Evolutionary conservation across 2,329 filamentous ascomycete genomes (phyloP).

Genomic region (Trichoderma sp.): DNA sequence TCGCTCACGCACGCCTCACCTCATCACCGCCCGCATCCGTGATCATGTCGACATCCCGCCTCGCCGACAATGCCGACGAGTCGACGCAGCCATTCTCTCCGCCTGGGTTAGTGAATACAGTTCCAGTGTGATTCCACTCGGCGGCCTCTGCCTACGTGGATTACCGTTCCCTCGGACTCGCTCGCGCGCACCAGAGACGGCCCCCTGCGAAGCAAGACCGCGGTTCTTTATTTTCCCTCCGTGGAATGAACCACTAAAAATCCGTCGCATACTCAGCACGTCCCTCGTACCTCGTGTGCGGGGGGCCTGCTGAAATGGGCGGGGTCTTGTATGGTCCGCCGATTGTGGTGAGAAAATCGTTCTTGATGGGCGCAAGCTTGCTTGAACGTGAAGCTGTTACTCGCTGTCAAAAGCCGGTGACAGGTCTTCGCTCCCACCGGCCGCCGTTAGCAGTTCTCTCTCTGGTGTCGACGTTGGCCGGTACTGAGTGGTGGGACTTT

Average conservation of each 20-base stretch:
- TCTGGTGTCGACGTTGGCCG: background rate
- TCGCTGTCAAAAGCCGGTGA: background rate
- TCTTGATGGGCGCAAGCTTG: background rate
- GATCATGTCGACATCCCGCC: slow-evolving; percentile 1
- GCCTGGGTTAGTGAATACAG: slow-evolving; percentile 1
- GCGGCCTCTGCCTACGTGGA: slow-evolving; percentile 8
- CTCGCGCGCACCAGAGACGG: background rate
- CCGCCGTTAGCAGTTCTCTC: slow-evolving; percentile 13
- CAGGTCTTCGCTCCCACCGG: background rate
- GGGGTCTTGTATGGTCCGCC: slow-evolving; percentile 8
- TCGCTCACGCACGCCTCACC: background rate
- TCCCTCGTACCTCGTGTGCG: background rate
- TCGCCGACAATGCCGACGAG: slow-evolving; percentile 1
- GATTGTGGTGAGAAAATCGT: background rate
- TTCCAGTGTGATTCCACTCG: slow-evolving; percentile 9
- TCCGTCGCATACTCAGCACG: slow-evolving; percentile 12
- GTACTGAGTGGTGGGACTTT: slow-evolving; percentile 13
- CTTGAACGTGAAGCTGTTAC: background rate
- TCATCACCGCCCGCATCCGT: background rate
- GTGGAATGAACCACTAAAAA: background rate
- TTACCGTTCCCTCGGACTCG: slow-evolving; percentile 1
- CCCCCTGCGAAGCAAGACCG: slow-evolving; percentile 11
- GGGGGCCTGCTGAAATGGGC: slow-evolving; percentile 1
- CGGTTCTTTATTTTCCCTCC: background rate
- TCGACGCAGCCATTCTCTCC: slow-evolving; percentile 7